Conservation (phyloP, 768 basidiomycete genomes). For the Candolleomyces aberdarensis region DNA sequence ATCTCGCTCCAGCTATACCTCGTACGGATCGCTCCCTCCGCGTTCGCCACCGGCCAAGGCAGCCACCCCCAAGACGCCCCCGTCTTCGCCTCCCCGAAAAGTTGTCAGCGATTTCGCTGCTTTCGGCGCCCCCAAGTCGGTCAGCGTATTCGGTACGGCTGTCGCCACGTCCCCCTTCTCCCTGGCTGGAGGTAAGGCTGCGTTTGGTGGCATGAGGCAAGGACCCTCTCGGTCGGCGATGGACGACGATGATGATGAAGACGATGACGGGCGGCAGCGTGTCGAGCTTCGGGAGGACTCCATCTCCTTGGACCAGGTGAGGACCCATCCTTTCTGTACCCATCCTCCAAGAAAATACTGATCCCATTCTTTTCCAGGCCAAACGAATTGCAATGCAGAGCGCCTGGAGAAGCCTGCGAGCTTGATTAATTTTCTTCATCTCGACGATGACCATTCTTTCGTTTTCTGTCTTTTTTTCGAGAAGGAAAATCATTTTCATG, state of each 20-base stretch:
- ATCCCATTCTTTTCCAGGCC: constrained; percentile 43
- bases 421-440: constrained; percentile 26
- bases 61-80: constrained; percentile 18
- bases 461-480: background rate
- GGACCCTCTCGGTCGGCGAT: constrained; percentile 31
- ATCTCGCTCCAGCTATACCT: constrained; percentile 50
- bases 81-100: constrained; percentile 76
- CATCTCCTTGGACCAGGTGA: constrained; percentile 91
- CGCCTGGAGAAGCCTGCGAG: constrained; percentile 74
- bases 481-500: background rate
- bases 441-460: background rate
- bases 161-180: constrained; percentile 81
- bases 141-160: constrained; percentile 82
- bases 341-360: background rate
- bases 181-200: constrained; percentile 74
- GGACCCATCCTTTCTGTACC: constrained; percentile 12
- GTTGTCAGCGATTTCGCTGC: constrained; percentile 87
- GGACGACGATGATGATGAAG: constrained; percentile 75
- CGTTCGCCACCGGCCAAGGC: constrained; percentile 32
- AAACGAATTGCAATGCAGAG: constrained; percentile 87
- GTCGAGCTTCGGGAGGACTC: constrained; percentile 79
- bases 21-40: constrained; percentile 33
- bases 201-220: constrained; percentile 75
- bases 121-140: constrained; percentile 71
- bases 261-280: constrained; percentile 60